Conservation (phyloP, 176 grass and related monocot species). For the Cenchrus fungigraminus region DNA sequence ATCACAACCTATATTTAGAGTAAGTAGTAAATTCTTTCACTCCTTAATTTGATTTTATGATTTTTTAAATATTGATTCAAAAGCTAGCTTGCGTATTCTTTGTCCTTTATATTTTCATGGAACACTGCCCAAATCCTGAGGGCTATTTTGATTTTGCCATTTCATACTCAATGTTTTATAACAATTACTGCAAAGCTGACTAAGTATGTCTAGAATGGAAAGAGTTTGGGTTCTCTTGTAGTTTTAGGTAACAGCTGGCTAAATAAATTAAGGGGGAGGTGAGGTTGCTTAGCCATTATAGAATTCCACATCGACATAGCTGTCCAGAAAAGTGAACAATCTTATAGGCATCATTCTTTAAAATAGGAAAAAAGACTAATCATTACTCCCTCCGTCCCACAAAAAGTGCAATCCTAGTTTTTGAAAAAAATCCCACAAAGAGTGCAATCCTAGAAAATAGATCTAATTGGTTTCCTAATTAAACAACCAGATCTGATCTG, state of each 20-base stretch:
- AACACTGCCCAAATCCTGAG: constrained; percentile 1
- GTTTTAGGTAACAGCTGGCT: constrained; percentile 8
- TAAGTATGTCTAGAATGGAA: constrained; percentile 3
- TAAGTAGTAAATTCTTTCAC: not conserved
- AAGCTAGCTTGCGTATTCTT: not conserved
- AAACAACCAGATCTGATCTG: too few relatives aligned
- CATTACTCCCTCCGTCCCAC: too few relatives aligned
- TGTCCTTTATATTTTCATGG: not conserved
- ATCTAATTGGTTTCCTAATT: too few relatives aligned
- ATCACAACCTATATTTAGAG: not conserved
- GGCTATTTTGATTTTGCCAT: not conserved
- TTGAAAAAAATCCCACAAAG: too few relatives aligned
- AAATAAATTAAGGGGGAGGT: not conserved
- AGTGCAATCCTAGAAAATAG: too few relatives aligned
- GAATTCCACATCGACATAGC: not conserved
- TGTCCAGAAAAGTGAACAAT: not conserved
- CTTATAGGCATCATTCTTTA: constrained; percentile 21
- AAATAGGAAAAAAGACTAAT: too few relatives aligned
- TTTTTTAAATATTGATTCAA: not conserved
- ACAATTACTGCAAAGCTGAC: not conserved
- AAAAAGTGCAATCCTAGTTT: too few relatives aligned
- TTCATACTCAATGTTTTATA: not conserved
- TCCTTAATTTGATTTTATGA: not conserved
- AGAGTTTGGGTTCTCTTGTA: not conserved
- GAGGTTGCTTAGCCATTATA: not conserved